Percentiles rank a stretch among this genome's conserved stretches.
These are phyloP conservation scores for Metarhizium anisopliae DNA, from an alignment of 2,329 filamentous ascomycete species.

Conservation along the genomic window DNA sequence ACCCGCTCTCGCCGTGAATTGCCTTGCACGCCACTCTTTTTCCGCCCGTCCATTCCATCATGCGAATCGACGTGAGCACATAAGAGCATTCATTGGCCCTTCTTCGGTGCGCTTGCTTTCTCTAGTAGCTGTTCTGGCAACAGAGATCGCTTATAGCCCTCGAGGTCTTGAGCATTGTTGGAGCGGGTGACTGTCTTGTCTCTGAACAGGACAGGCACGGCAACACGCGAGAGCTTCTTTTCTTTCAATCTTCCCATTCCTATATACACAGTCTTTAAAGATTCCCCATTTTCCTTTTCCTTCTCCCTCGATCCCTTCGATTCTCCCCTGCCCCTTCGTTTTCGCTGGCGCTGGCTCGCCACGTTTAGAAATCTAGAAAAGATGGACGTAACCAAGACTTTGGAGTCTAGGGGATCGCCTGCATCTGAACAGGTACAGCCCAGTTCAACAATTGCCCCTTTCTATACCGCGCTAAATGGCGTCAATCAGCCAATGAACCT, in stretches of 20 bases:
- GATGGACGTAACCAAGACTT: conserved; percentile 27
- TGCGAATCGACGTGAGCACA: conserved; percentile 1
- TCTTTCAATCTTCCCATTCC: neutral
- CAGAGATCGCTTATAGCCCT: neutral
- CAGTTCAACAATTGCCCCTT: conserved; percentile 44
- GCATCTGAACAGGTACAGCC: conserved; percentile 22
- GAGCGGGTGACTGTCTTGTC: neutral
- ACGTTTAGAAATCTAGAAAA: conserved; percentile 5
- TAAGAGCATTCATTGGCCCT: neutral
- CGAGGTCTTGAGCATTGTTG: neutral
- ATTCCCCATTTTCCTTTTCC: neutral
- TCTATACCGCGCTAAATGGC: conserved; percentile 46
- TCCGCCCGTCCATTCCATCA: neutral
- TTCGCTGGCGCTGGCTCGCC: conserved; percentile 12
- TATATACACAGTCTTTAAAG: conserved; percentile 1
- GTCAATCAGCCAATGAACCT: conserved; percentile 52
- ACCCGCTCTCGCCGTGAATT: neutral
- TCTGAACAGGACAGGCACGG: neutral
- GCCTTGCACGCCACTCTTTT: neutral
- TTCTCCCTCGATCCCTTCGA: neutral
- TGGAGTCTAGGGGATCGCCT: conserved; percentile 19
- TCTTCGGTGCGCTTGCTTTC: neutral
- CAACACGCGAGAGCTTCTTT: neutral
- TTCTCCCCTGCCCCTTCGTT: neutral
- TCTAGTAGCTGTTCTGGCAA: neutral